These are phyloP conservation scores for Bacidia rubella DNA, from an alignment of 495 filamentous ascomycete species.

Conservation along the genomic window DNA sequence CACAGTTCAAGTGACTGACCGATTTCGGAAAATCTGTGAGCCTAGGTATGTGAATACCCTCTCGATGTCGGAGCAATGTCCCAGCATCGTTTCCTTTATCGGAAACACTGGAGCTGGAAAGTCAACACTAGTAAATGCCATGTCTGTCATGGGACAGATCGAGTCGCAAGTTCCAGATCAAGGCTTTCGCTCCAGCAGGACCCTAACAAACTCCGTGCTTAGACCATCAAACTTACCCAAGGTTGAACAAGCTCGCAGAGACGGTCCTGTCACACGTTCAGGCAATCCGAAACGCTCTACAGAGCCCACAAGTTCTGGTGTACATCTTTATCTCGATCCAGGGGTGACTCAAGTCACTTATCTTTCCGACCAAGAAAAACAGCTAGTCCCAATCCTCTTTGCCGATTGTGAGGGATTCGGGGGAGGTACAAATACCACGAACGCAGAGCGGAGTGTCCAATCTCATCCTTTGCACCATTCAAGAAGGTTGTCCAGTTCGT, in stretches of 20 bases:
- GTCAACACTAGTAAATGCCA: background rate
- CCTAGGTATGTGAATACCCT: background rate
- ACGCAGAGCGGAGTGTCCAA: conserved; percentile 2
- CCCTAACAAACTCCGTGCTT: background rate
- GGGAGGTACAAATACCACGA: background rate
- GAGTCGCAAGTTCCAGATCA: background rate
- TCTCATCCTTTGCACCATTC: background rate
- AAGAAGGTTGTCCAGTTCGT: background rate
- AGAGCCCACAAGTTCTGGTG: conserved; percentile 2
- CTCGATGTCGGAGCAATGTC: background rate
- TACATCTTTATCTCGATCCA: conserved; percentile 3
- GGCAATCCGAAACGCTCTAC: background rate
- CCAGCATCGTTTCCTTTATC: background rate
- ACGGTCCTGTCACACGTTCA: conserved; percentile 1
- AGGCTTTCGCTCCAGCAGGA: background rate
- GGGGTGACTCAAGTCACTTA: background rate
- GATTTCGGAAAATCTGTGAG: background rate
- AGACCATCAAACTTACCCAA: conserved; percentile 1
- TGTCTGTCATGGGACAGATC: conserved; percentile 1
- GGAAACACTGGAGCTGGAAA: background rate
- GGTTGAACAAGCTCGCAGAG: background rate
- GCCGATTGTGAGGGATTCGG: conserved; percentile 6
- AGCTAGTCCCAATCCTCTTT: conserved; percentile 2
- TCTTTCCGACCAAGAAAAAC: background rate
- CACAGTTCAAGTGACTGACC: background rate